Base-by-base conservation (phyloP, 306 rosid species). In the Malus orientalis region DNA sequence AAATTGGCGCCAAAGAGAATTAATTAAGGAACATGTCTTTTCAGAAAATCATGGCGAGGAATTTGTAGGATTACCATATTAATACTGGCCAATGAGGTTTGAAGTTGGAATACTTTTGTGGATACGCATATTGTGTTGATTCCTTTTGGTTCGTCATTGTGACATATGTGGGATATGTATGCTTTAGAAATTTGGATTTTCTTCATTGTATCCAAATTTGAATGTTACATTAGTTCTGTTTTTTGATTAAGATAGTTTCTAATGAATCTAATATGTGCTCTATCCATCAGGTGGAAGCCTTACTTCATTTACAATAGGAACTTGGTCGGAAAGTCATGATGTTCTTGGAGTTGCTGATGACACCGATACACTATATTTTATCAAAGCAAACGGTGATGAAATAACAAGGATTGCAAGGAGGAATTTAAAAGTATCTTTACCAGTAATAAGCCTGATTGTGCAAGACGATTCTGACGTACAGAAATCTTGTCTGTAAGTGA, bases 321-420 rank as follows among this genome's bases (percentile, higher is more conserved):
- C 91, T 74, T 95, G 98, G 97, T 95, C 99, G 3, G 93, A 88
- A 60, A 86, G 85, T 69, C 93, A 89, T 71, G 90, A 89, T 63
- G 72, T 92, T 89, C 97, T 95, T 69, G 97, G 97, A 65, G 89
- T 95, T 80, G 87, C 81, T 73, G 97, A 92, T 74, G 92, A 95
- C 45, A 78, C 76, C 54, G 91, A 88, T 81, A 85, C 92, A 11
- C 71, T 95, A 36, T 91, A 88, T 89, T 90, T 95, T 82, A 84
- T 95, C 83, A 92, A 91, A 80, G 83, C 79, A 54, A 89, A 81
- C 30, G 99, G 98, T 54, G 97, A 89, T 64, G 91, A 90, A 74
- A 85, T 92, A 66, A 76, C 83, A 27, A 87, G 92, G 87, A 76
- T 90, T 84, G 38, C 59, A 8, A 87, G 84, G 90, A 92, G 83